Evolutionary conservation across 2,329 filamentous ascomycete species (phyloP), one percentile per base, ranked within the genome.

Genomic region (Harringtonia aguacate): DNA sequence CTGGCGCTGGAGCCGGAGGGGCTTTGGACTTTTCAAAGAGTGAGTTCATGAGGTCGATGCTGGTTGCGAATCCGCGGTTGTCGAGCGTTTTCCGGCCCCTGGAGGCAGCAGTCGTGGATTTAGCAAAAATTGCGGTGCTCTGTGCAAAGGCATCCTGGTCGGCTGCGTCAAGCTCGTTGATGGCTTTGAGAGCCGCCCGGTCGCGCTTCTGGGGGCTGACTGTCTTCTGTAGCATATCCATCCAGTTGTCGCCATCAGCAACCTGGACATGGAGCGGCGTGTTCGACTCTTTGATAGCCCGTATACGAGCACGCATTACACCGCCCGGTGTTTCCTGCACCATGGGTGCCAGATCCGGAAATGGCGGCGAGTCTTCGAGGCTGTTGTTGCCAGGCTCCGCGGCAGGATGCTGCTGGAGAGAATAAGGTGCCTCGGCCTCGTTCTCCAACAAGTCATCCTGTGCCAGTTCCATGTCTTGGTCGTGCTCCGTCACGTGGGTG

Each of bases 21-120:
- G 70, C 72, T 66, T 76, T 79, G 50, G 79, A 73, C 63, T 83
- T 77, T 60, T 85, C 84, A 63, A 94, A 95, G 45, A 95, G 69
- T 39, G 87, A 94, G 60, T 94, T 90, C 87, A 95, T 95, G 60
- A 95, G 69, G 67, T 95, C 92, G 65, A 97, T 94, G 57, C 85
- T 89, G 18, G 84, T 95, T 18, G 80, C 76, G 62, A 95, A 90
- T 1, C 83, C 81, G 51, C 77, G 77, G 43, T 73, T 70, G 53
- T 77, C 72, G 33, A 61, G 49, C 17, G 62, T 56, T 22, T 58
- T 51, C 33, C 59, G 59, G 34, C 58, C 60, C 44, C 61, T 27
- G 3, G 43, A 45, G 9, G 43, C 43, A n/a, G n/a, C n/a, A n/a
- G n/a, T n/a, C n/a, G 34, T 28, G n/a, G 24, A 28, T 8, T 8